These are phyloP conservation scores for Aspergillus heteromorphus DNA, from an alignment of 495 filamentous ascomycete species.

Conservation along the genomic window DNA sequence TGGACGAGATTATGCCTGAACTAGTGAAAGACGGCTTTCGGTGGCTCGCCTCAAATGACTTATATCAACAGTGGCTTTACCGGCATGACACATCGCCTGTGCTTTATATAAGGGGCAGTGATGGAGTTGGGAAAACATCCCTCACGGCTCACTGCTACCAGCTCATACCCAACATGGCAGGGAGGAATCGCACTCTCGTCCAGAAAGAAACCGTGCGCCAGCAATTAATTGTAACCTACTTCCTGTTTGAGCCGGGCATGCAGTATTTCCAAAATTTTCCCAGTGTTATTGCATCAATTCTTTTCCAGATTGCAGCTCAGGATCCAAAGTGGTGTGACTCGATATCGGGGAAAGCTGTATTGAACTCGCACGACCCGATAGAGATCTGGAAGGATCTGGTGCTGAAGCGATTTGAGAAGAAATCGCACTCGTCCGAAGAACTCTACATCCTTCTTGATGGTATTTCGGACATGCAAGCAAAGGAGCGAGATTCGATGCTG, in stretches of 20 bases:
- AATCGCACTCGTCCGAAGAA: background rate
- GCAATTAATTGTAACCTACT: background rate
- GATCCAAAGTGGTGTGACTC: background rate
- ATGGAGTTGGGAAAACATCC: background rate
- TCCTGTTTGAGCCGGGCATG: background rate
- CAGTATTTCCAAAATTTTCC: background rate
- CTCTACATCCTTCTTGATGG: background rate
- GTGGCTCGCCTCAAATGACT: background rate
- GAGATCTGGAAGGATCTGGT: background rate
- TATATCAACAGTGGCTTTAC: background rate
- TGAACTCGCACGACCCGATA: background rate
- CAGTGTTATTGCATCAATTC: background rate
- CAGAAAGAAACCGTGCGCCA: background rate
- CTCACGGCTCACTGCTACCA: background rate
- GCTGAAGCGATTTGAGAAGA: background rate
- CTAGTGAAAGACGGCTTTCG: background rate
- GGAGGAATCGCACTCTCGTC: background rate
- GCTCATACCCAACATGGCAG: background rate
- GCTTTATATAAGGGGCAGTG: background rate
- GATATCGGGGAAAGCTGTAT: background rate
- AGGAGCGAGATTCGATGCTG: background rate
- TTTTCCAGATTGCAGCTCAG: background rate
- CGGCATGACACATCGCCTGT: background rate
- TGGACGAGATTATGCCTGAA: background rate
- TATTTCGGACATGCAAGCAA: background rate